Evolutionary conservation across 352 stramenopile genomes (phyloP), one percentile per base, ranked within the genome.

Genomic region (Globisporangium paddicum): DNA sequence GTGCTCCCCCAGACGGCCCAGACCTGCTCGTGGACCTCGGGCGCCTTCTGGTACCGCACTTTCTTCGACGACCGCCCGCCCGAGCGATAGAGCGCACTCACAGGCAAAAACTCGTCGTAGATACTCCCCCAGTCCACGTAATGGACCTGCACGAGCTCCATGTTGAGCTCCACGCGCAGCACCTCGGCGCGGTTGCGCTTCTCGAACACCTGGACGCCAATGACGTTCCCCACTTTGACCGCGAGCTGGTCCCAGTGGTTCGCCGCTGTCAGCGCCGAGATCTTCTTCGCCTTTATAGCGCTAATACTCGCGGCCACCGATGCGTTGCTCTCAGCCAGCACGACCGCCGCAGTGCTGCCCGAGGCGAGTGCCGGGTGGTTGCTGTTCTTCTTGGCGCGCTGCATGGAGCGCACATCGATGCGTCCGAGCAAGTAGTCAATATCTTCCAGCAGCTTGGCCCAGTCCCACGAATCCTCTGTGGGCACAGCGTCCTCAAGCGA

Each of bases 111-210:
- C 66, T 92, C 82, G 58, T 92, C 82, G 63, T 92, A 92, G 60
- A 92, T 87, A 40, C 79, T 90, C 21, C 81, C 78, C 82, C 82
- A 92, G 63, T 90, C 77, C 3, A 82, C 75, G 60, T 92, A 92
- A 58, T 92, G 82, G 30, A 92, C 74, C 47, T 89, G 79, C 50
- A 89, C 79, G 37, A 92, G 67, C 53, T 90, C 75, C 65, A 87
- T 82, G 58, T 90, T 79, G 48, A 72, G 65, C 55, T 77, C 76
- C 23, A 92, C 70, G 56, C 86, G 81, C 21, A 86, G 57, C 35
- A 92, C 74, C 42, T 84, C 61, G 5, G 82, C 82, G 28, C 76
- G 72, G 48, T 89, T 89, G 55, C 82, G 77, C 58, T 87, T 89
- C 62, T 89, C 79, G 51, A 84, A 86, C 35, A 90, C 79, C 32